Evolutionary conservation across 306 rosid species (phyloP), one percentile per base, ranked within the genome.

Genomic region (Gleditsia sinensis): DNA sequence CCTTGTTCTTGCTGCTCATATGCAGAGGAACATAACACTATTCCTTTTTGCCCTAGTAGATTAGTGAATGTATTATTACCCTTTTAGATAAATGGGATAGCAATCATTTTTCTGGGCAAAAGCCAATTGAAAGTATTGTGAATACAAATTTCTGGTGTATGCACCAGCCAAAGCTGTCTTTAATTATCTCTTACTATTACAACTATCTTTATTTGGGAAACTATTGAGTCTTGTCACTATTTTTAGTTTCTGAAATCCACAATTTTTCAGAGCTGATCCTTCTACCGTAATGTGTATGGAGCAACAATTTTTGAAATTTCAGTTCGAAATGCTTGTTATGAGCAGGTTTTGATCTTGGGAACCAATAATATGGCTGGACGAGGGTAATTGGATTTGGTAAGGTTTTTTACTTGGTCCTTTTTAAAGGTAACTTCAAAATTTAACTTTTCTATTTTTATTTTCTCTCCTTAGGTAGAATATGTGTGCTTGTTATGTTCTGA

Each of bases 81-180:
- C 87, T 80, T 76, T 85, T 75, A 66, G 86, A 32, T 81, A 69
- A 78, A 72, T 84, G 83, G 89, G 85, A 82, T 80, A 83, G 89
- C 88, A 79, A 81, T 89, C 89, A 86, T 86, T 89, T 81, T 91
- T 80, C 80, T 84, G 85, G 89, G 86, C 85, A 88, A 86, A 82
- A 66, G 85, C 96, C 86, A 85, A 81, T 64, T 71, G 91, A 85
- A 91, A 85, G 74, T 86, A 83, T 84, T 94, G 96, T 91, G 95
- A 88, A 94, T 94, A 88, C 83, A 78, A 87, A 84, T 83, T 81
- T 75, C 69, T 86, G 86, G 68, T 80, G 79, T 83, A 78, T 78
- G 78, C 80, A 85, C 75, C 74, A 63, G 84, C 43, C 54, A 75
- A 61, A 66, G 81, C 58, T 70, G 59, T 76, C 75, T 20, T 73